Percentiles rank a stretch among this genome's conserved stretches.
Conservation (phyloP, 192 early-diverging fungal genomes). For the Umbelopsis vinacea region DNA sequence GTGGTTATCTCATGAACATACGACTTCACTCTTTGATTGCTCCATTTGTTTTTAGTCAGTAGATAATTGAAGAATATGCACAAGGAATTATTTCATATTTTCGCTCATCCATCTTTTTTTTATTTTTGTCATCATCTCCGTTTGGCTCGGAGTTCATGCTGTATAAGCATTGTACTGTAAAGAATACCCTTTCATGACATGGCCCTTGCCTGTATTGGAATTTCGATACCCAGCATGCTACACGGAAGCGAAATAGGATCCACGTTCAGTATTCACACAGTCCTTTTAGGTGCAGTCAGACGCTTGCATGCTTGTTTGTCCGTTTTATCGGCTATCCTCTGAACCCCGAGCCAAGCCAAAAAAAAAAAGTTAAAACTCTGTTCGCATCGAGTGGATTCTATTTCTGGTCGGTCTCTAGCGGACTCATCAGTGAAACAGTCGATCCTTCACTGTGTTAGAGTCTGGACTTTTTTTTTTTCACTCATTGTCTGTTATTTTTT, state of each 20-base stretch:
- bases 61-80: no score
- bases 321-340: not conserved
- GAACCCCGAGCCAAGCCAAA: slow-evolving; percentile 12
- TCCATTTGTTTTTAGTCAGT: no score
- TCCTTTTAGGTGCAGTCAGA: no score
- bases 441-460: slow-evolving; percentile 10
- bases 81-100: no score
- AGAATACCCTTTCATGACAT: no score
- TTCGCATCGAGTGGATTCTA: not conserved
- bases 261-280: no score
- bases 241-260: no score
- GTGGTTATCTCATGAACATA: no score
- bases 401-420: not conserved
- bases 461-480: slow-evolving; percentile 10
- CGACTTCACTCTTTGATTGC: no score
- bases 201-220: no score
- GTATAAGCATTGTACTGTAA: no score
- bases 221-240: no score
- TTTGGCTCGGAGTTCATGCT: not conserved
- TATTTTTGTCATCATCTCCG: slow-evolving; percentile 3
- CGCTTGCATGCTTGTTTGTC: not conserved
- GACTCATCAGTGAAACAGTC: slow-evolving; percentile 13
- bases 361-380: slow-evolving; percentile 5
- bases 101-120: not conserved
- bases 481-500: not conserved